Evolutionary conservation across 495 filamentous ascomycete species (phyloP).

Genomic region (Stereocaulon alpinum): DNA sequence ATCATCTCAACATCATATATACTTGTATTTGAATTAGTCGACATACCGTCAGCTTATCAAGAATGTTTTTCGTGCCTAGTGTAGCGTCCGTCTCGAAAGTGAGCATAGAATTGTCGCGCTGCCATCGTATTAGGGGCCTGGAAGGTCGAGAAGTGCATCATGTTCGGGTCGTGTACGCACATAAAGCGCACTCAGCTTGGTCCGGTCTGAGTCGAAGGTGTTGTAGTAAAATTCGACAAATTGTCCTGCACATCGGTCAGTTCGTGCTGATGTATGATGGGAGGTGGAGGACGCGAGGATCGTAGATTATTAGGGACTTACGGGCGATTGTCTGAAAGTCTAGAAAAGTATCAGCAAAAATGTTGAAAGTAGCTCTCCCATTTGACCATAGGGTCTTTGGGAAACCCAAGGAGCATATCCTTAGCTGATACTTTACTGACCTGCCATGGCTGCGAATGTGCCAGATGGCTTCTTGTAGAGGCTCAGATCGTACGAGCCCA

Average conservation of each 20-base stretch:
- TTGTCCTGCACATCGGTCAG: constrained; percentile 43
- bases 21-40: background rate
- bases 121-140: constrained; percentile 2
- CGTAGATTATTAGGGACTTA: constrained; percentile 30
- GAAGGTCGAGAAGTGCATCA: background rate
- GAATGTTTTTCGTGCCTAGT: constrained; percentile 50
- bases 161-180: constrained; percentile 38
- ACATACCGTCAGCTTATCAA: constrained; percentile 68
- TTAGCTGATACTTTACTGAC: constrained; percentile 7
- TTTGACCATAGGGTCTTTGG: background rate
- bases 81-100: constrained; percentile 67
- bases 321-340: constrained; percentile 46
- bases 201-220: constrained; percentile 63
- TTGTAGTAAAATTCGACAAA: constrained; percentile 86
- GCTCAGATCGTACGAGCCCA: background rate
- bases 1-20: background rate
- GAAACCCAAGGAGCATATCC: background rate
- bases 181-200: constrained; percentile 58
- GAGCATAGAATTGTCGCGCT: constrained; percentile 84
- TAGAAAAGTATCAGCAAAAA: constrained; percentile 19
- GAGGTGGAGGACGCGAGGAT: background rate
- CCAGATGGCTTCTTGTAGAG: background rate
- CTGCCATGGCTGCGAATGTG: constrained; percentile 10
- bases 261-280: background rate
- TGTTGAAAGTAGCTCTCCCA: background rate